Percentiles rank a stretch among this genome's conserved stretches.
phyloP scores from a whole-genome alignment of 1,284 basidiomycete species.

The Gymnopus androsaceus region DNA sequence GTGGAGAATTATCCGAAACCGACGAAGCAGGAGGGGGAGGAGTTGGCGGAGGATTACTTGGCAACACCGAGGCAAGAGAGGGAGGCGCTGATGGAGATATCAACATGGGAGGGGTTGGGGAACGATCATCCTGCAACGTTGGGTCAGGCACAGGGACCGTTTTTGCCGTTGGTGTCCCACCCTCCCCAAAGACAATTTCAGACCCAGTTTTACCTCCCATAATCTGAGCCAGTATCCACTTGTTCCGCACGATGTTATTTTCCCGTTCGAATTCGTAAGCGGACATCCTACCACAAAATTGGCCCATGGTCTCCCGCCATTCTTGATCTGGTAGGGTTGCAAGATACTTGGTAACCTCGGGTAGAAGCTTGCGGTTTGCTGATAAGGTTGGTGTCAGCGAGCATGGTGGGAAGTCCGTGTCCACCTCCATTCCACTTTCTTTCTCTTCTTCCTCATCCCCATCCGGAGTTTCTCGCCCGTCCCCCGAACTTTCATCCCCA shows the following conservation, averaged over 20 bases:
- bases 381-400: no score
- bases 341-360: background rate
- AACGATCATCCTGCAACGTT: background rate
- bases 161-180: background rate
- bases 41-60: no score
- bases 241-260: background rate
- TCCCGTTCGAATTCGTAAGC: background rate
- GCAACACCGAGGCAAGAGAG: no score
- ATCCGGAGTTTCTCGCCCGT: background rate
- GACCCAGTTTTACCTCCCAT: background rate
- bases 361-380: background rate
- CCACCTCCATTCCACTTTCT: background rate
- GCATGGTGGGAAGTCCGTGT: background rate
- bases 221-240: background rate
- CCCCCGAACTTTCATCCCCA: background rate
- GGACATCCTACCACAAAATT: background rate
- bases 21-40: no score
- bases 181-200: background rate
- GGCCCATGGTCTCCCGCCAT: background rate
- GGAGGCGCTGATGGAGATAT: no score
- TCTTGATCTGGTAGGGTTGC: background rate
- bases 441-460: background rate
- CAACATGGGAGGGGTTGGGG: no score
- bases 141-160: background rate
- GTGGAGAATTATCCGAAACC: no score